phyloP scores from a whole-genome alignment of 345 rosid genomes.

The Citrus maxima region DNA sequence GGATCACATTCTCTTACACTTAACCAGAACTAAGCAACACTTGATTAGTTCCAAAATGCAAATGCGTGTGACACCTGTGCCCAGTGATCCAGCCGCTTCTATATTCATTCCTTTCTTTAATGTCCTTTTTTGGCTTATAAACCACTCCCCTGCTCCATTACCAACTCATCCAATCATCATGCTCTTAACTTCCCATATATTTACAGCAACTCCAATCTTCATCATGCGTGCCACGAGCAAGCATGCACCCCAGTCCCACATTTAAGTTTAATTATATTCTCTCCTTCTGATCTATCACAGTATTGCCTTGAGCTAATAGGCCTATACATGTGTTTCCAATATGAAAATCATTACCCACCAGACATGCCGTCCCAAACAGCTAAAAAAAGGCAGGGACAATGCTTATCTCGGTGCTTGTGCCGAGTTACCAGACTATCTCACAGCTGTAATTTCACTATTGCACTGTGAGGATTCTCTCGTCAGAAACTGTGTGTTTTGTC shows the following conservation, averaged over 20 bases:
- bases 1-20: background rate
- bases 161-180: conserved; percentile 6
- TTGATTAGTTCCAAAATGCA: conserved; percentile 10
- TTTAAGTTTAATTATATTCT: background rate
- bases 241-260: conserved; percentile 12
- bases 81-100: background rate
- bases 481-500: conserved; percentile 33
- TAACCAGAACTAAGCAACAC: conserved; percentile 1
- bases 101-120: background rate
- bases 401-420: background rate
- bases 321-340: background rate
- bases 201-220: conserved; percentile 5
- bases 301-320: conserved; percentile 4
- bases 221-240: background rate
- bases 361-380: conserved; percentile 11
- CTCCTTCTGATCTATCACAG: background rate
- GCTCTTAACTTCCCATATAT: background rate
- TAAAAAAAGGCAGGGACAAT: conserved; percentile 9
- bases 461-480: background rate
- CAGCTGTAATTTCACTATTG: conserved; percentile 7
- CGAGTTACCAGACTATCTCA: background rate
- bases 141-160: background rate
- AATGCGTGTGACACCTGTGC: background rate
- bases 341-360: conserved; percentile 11
- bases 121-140: background rate